These are phyloP conservation scores for Wickerhamiella australiensis DNA, from an alignment of 805 yeast species.

Conservation along the genomic window DNA sequence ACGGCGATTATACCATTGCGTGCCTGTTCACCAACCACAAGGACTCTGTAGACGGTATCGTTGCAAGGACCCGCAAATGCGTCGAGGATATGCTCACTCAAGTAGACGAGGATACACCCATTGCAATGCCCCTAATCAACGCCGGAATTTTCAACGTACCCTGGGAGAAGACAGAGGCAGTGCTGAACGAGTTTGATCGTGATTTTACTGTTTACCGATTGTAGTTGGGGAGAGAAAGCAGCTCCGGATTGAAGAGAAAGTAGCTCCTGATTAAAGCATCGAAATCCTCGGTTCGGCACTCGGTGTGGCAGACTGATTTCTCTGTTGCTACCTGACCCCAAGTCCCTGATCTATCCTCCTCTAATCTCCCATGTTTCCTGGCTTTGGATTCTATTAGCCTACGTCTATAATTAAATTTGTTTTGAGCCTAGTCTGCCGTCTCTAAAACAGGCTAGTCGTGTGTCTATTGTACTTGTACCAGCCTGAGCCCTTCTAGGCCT, in stretches of 20 bases:
- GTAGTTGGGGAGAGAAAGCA: too few species aligned
- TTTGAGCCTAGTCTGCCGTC: too few species aligned
- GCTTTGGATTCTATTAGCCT: too few species aligned
- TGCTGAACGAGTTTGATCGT: constrained; percentile 31
- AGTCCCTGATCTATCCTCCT: background rate
- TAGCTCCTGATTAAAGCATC: too few species aligned
- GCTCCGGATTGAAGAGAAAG: too few species aligned
- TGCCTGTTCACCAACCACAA: constrained; percentile 57
- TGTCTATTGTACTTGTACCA: too few species aligned
- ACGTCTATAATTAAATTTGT: too few species aligned
- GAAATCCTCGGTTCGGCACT: too few species aligned
- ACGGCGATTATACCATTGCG: constrained; percentile 35
- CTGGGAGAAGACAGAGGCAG: constrained; percentile 55
- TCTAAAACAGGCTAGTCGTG: too few species aligned
- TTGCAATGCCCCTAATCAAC: constrained; percentile 67
- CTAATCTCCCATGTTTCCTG: background rate
- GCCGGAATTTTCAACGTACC: constrained; percentile 73
- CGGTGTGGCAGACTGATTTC: too few species aligned
- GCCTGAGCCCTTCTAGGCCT: background rate
- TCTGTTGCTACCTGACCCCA: too few species aligned
- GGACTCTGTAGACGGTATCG: constrained; percentile 36
- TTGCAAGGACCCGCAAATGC: constrained; percentile 40
- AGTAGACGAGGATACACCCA: constrained; percentile 21
- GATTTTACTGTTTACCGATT: constrained; percentile 40
- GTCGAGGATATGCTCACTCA: constrained; percentile 37